Evolutionary conservation across 2,329 filamentous ascomycete genomes (phyloP).

Genomic region (Alternaria tenuissima): DNA sequence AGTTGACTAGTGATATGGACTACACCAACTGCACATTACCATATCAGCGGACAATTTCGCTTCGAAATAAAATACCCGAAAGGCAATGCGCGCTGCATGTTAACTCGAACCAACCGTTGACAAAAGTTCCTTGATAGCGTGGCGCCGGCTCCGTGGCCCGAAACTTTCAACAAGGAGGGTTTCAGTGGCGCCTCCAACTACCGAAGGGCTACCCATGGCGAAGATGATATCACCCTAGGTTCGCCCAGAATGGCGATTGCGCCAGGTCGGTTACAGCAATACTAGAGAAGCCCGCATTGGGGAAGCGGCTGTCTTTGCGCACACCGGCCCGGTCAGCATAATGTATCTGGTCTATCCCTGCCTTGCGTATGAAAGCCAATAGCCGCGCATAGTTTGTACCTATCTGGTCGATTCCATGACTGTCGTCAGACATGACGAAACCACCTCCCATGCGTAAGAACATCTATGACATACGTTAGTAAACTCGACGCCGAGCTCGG

Average conservation of each 20-base stretch:
- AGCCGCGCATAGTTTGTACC: slow-evolving; percentile 82
- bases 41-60: slow-evolving; percentile 8
- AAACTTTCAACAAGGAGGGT: slow-evolving; percentile 11
- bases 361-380: slow-evolving; percentile 72
- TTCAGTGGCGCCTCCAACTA: slow-evolving; percentile 15
- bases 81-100: slow-evolving; percentile 24
- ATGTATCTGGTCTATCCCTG: slow-evolving; percentile 69
- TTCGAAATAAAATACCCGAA: slow-evolving; percentile 1
- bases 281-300: slow-evolving; percentile 47
- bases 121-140: slow-evolving; percentile 10
- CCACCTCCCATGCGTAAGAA: slow-evolving; percentile 77
- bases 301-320: slow-evolving; percentile 43
- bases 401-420: slow-evolving; percentile 86
- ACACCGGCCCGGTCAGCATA: slow-evolving; percentile 42
- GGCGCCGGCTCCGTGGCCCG: slow-evolving; percentile 18
- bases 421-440: slow-evolving; percentile 95
- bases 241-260: slow-evolving; percentile 42
- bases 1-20: background rate
- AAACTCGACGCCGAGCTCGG: slow-evolving; percentile 7
- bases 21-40: slow-evolving; percentile 2
- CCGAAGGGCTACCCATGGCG: slow-evolving; percentile 6
- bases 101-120: slow-evolving; percentile 16
- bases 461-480: slow-evolving; percentile 59
- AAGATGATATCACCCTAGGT: slow-evolving; percentile 20
- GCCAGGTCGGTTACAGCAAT: slow-evolving; percentile 41